Conservation (phyloP, 2,329 filamentous ascomycete genomes). For the Fusarium chlamydosporum region DNA sequence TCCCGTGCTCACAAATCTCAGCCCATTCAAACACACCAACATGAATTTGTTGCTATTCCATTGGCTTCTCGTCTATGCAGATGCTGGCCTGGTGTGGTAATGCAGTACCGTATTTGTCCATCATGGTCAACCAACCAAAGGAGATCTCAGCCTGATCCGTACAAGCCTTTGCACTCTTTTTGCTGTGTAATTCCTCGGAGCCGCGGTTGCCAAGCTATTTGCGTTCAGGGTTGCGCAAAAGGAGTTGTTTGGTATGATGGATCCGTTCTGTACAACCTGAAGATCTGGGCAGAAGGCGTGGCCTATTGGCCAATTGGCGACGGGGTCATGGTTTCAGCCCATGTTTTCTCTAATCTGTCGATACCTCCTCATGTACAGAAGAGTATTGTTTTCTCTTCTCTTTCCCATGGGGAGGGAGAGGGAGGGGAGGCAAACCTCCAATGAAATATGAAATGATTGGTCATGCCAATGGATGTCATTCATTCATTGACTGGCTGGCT, state of each 20-base stretch:
- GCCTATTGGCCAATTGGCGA: slow-evolving; percentile 44
- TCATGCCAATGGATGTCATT: slow-evolving; percentile 17
- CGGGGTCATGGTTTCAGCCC: slow-evolving; percentile 20
- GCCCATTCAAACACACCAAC: slow-evolving; percentile 41
- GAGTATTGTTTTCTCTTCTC: slow-evolving; percentile 6
- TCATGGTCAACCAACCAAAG: slow-evolving; percentile 22
- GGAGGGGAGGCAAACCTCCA: too few species aligned
- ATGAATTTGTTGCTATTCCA: slow-evolving; percentile 35
- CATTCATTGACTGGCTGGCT: slow-evolving; percentile 34
- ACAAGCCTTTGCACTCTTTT: slow-evolving; percentile 30
- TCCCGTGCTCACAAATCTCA: slow-evolving; percentile 45
- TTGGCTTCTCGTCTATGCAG: slow-evolving; percentile 42
- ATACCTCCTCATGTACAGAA: background rate
- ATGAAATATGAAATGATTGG: slow-evolving; percentile 29
- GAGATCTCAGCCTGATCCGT: slow-evolving; percentile 30
- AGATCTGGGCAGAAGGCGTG: slow-evolving; percentile 20
- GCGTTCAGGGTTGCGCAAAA: slow-evolving; percentile 34
- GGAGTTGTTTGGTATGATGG: slow-evolving; percentile 19
- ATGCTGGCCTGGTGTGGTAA: slow-evolving; percentile 19
- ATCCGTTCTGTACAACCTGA: slow-evolving; percentile 29
- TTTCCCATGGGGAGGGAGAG: background rate
- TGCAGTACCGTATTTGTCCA: slow-evolving; percentile 25
- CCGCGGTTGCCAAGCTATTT: too few species aligned
- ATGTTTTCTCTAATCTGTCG: slow-evolving; percentile 4
- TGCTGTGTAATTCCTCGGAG: background rate